These are phyloP conservation scores for Trichoderma semiorbis DNA, from an alignment of 2,329 filamentous ascomycete genomes.

Conservation along the genomic window DNA sequence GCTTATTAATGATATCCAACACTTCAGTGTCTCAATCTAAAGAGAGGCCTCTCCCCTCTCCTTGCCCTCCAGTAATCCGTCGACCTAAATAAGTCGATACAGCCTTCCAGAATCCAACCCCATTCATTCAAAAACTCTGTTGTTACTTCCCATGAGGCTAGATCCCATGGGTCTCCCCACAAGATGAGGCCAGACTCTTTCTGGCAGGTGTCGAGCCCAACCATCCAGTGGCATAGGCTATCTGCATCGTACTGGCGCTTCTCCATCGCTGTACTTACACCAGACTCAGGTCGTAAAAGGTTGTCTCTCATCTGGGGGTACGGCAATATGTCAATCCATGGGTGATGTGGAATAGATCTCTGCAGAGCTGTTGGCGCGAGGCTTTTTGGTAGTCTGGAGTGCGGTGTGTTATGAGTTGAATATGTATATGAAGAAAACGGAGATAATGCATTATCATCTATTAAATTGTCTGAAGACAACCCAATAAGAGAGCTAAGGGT, in stretches of 20 bases:
- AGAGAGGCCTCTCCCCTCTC: not conserved
- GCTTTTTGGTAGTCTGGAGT: not conserved
- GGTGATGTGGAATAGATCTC: not conserved
- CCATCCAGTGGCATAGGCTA: conserved; percentile 5
- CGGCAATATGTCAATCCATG: conserved; percentile 4
- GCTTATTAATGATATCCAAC: not conserved
- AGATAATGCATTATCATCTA: not conserved
- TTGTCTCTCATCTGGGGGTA: not conserved
- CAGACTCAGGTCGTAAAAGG: not conserved
- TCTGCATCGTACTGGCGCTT: not conserved
- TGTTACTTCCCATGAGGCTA: conserved; percentile 5
- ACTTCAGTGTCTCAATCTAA: not conserved
- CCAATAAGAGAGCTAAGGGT: not conserved
- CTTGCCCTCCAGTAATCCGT: not conserved
- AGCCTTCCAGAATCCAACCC: not conserved
- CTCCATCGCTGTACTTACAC: not conserved
- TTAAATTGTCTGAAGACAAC: not conserved
- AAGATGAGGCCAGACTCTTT: conserved; percentile 3
- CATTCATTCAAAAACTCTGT: not conserved
- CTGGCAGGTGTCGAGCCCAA: not conserved
- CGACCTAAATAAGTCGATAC: not conserved
- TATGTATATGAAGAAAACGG: not conserved
- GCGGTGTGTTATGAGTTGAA: not conserved
- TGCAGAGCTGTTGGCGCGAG: not conserved
- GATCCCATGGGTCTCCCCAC: conserved; percentile 5